These are phyloP conservation scores for Hansenula sp. DNA, from an alignment of 1,139 yeast genomes.

Conservation along the genomic window DNA sequence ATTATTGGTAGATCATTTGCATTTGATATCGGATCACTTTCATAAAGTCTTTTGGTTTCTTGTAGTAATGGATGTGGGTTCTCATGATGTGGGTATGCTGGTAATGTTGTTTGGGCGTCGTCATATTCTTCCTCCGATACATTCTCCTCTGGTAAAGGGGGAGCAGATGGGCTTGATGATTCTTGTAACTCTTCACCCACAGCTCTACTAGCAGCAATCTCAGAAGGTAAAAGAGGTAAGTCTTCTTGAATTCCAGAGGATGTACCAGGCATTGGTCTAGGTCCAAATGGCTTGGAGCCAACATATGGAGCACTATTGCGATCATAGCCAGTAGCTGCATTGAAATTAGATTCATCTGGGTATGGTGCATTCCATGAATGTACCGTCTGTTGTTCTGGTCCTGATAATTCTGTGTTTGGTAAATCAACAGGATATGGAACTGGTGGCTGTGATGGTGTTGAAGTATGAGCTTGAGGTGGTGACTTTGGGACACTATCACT, in stretches of 20 bases:
- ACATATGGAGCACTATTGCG: not conserved
- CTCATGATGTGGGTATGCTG: not conserved
- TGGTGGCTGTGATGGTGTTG: slow-evolving; percentile 5
- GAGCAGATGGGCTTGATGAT: not conserved
- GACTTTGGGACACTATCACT: not conserved
- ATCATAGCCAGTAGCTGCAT: not conserved
- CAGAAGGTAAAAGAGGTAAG: not conserved
- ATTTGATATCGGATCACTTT: not conserved
- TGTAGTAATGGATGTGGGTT: slow-evolving; percentile 4
- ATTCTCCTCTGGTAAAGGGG: not conserved
- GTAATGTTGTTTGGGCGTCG: not conserved
- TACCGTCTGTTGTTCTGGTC: slow-evolving; percentile 5
- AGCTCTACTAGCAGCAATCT: not conserved
- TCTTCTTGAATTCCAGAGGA: not conserved
- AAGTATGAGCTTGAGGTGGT: slow-evolving; percentile 1
- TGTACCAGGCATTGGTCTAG: slow-evolving; percentile 2
- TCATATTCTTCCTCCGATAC: not conserved
- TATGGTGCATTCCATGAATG: not conserved
- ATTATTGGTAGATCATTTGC: not conserved
- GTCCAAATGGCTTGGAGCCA: slow-evolving; percentile 2
- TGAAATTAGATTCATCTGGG: not conserved
- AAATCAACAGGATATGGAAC: slow-evolving; percentile 17
- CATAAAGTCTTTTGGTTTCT: not conserved
- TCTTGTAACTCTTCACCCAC: not conserved
- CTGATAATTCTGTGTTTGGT: slow-evolving; percentile 5